Conservation (phyloP, 176 grass and related monocot species). For the Cymbopogon citratus region DNA sequence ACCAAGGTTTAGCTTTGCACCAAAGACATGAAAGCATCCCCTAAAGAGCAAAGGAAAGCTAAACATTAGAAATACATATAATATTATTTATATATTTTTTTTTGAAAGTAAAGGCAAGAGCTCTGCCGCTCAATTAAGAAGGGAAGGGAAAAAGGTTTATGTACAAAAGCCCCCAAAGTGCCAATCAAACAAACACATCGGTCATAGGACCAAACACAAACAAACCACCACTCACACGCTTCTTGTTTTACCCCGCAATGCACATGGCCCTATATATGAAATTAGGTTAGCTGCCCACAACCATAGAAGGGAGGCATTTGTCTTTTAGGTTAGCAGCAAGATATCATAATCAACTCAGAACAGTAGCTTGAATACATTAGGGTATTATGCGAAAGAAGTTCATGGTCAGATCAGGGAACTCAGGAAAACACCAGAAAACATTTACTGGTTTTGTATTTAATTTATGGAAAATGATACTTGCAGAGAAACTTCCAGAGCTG, state of each 20-base stretch:
- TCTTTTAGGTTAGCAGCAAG: neutral
- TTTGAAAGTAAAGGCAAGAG: too few relatives aligned
- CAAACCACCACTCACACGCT: too few relatives aligned
- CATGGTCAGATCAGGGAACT: neutral
- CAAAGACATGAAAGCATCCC: slow-evolving; percentile 13
- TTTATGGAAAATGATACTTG: neutral
- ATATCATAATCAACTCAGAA: neutral
- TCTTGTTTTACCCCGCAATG: too few relatives aligned
- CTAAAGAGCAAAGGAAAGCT: neutral
- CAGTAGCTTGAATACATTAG: neutral
- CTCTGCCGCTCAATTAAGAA: too few relatives aligned
- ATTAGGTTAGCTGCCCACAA: neutral
- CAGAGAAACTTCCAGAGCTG: neutral
- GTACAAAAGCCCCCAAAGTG: too few relatives aligned
- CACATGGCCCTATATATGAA: slow-evolving; percentile 4
- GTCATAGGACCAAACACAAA: too few relatives aligned
- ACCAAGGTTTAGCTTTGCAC: slow-evolving; percentile 4
- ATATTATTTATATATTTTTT: neutral
- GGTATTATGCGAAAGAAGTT: neutral
- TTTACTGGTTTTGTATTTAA: neutral
- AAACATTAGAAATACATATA: neutral
- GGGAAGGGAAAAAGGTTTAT: too few relatives aligned
- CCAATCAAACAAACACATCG: too few relatives aligned
- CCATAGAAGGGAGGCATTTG: neutral
- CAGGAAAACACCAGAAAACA: neutral